Percentiles rank a stretch among this genome's conserved stretches.
Conservation (phyloP, 345 rosid genomes). For the Orychophragmus violaceus region DNA sequence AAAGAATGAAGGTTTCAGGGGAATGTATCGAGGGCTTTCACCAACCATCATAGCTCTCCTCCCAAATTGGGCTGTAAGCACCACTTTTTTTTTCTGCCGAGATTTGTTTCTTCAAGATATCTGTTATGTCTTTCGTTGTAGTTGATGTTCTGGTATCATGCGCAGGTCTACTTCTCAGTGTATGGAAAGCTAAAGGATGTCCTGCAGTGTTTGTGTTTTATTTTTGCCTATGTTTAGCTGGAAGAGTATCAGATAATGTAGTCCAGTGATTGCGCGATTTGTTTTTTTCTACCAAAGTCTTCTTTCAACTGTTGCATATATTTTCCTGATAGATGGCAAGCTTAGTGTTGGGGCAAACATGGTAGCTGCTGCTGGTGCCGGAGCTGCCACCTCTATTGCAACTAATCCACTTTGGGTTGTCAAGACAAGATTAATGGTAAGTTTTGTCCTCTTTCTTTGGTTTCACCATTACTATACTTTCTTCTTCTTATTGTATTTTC, state of each 20-base stretch:
- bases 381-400: too few relatives aligned
- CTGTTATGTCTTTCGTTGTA: neutral
- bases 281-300: neutral
- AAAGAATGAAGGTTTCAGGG: too few relatives aligned
- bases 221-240: neutral
- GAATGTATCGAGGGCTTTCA: too few relatives aligned
- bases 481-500: neutral
- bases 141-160: slow-evolving; percentile 5
- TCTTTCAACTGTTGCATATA: neutral
- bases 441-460: slow-evolving; percentile 19
- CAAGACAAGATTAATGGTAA: slow-evolving; percentile 88
- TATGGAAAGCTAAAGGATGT: slow-evolving; percentile 61
- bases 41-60: too few relatives aligned
- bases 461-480: neutral
- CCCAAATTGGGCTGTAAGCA: too few relatives aligned
- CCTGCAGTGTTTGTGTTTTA: slow-evolving; percentile 29
- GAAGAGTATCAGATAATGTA: neutral
- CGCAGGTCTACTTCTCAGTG: slow-evolving; percentile 90
- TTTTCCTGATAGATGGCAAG: slow-evolving; percentile 34
- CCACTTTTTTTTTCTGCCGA: neutral
- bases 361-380: too few relatives aligned
- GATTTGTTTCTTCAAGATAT: neutral
- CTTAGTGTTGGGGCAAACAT: too few relatives aligned
- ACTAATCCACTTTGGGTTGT: too few relatives aligned
- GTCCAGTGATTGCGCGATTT: neutral